Conservation (phyloP, 192 early-diverging fungal species). For the Dissophora globulifera region DNA sequence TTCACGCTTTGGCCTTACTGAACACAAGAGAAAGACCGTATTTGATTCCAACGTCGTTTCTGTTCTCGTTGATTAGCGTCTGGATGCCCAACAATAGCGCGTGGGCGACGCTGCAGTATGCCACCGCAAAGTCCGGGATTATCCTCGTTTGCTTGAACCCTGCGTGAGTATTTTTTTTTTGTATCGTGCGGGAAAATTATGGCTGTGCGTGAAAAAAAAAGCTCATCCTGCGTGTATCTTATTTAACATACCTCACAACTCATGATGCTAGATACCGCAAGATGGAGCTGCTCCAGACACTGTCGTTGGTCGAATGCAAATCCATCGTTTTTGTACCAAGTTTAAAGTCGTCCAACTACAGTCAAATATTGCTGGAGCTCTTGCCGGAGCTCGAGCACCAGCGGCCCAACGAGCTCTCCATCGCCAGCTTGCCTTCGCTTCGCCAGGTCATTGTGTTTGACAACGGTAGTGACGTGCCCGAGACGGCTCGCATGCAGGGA, state of each 20-base stretch:
- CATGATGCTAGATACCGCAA: constrained; percentile 54
- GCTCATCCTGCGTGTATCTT: too few species aligned
- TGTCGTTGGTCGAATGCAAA: constrained; percentile 56
- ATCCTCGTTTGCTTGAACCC: constrained; percentile 66
- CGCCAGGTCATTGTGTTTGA: constrained; percentile 47
- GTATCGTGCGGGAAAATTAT: too few species aligned
- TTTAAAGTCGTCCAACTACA: constrained; percentile 57
- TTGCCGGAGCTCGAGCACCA: constrained; percentile 39
- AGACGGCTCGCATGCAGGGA: constrained; percentile 34
- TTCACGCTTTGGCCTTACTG: background rate
- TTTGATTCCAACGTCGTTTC: too few species aligned
- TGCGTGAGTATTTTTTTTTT: constrained; percentile 51
- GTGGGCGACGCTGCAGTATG: constrained; percentile 62
- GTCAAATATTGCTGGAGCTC: constrained; percentile 54
- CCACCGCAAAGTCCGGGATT: constrained; percentile 60
- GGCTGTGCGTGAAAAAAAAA: too few species aligned
- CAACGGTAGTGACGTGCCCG: constrained; percentile 19
- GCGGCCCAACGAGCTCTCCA: constrained; percentile 23
- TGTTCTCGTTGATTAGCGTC: constrained; percentile 28
- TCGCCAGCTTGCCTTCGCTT: constrained; percentile 35
- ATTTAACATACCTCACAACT: too few species aligned
- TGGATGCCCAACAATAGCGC: constrained; percentile 63
- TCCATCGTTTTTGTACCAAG: constrained; percentile 50
- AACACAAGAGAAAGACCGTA: too few species aligned
- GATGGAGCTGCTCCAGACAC: constrained; percentile 57